phyloP scores from a whole-genome alignment of 148 eudicot genomes.

The Fagopyrum homotropicum region DNA sequence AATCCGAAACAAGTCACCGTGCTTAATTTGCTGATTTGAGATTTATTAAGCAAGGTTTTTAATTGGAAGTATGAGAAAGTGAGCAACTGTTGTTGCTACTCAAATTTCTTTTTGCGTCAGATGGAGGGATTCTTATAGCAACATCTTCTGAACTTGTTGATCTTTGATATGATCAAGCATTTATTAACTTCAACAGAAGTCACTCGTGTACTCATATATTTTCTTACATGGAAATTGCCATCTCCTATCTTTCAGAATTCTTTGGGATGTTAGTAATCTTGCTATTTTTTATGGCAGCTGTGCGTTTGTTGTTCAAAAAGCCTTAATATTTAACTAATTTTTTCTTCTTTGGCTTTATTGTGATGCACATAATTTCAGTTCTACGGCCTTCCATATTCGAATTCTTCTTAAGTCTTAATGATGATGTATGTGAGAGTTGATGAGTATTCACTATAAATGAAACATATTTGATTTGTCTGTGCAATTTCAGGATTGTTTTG shows the following conservation, averaged over 20 bases:
- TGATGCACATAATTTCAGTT: background rate
- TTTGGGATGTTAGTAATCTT: background rate
- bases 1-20: background rate
- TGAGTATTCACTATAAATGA: background rate
- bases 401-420: background rate
- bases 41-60: background rate
- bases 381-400: background rate
- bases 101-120: no score
- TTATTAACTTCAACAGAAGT: background rate
- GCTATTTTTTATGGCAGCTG: background rate
- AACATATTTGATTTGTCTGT: background rate
- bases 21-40: background rate
- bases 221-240: background rate
- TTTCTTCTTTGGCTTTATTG: background rate
- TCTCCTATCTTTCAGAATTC: background rate
- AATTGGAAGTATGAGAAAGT: background rate
- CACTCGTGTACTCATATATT: background rate
- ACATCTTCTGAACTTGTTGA: background rate
- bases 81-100: no score
- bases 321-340: background rate
- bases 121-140: background rate
- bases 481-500: slow-evolving; percentile 60
- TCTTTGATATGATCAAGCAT: background rate
- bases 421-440: background rate
- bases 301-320: background rate